Percentiles rank a stretch among this genome's conserved stretches.
phyloP scores from a whole-genome alignment of 257 asterid species.

The Jacaranda mimosifolia region DNA sequence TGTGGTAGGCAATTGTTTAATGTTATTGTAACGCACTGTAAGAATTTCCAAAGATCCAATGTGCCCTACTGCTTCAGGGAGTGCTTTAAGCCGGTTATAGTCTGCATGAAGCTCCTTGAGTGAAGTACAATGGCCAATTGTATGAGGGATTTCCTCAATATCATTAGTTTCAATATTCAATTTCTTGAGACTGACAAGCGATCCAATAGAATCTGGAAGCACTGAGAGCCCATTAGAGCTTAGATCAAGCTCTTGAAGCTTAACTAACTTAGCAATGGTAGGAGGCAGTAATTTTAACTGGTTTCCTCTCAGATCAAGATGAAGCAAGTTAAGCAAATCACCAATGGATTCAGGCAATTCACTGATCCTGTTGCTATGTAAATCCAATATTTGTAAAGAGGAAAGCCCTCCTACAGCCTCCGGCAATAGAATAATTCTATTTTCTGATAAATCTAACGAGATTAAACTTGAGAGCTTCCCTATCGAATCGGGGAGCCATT shows the following conservation, averaged over 20 bases:
- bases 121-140: constrained; percentile 79
- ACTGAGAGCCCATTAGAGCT: constrained; percentile 71
- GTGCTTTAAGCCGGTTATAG: constrained; percentile 86
- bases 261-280: constrained; percentile 53
- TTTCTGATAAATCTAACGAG: constrained; percentile 75
- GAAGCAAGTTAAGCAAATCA: constrained; percentile 62
- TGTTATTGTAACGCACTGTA: constrained; percentile 76
- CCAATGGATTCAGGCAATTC: constrained; percentile 79
- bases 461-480: constrained; percentile 78
- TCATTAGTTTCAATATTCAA: constrained; percentile 76
- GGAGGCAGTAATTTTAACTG: constrained; percentile 64
- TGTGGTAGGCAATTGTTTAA: constrained; percentile 84
- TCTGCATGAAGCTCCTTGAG: constrained; percentile 79
- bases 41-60: constrained; percentile 74
- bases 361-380: constrained; percentile 60
- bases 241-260: constrained; percentile 76
- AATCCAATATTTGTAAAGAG: constrained; percentile 66
- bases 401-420: constrained; percentile 65
- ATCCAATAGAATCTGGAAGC: constrained; percentile 83
- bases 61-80: constrained; percentile 91
- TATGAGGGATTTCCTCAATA: constrained; percentile 85
- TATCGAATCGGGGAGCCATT: constrained; percentile 90
- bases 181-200: constrained; percentile 66
- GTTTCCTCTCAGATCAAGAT: constrained; percentile 73
- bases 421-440: constrained; percentile 62